Conservation (phyloP, 805 yeast genomes). For the Ogataea philodendri region DNA sequence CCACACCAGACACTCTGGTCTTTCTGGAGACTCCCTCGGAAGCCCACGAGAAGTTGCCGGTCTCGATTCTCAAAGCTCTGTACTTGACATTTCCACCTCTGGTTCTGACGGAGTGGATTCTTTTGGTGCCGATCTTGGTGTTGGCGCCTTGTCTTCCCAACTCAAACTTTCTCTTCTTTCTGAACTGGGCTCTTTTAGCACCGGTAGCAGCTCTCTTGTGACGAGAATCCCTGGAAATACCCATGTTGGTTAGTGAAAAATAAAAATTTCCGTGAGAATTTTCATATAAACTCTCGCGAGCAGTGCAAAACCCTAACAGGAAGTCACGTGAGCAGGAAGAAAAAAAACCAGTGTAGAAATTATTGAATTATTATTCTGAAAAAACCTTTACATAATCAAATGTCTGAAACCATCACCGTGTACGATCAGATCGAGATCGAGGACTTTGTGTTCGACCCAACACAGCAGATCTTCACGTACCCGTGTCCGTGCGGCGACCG, state of each 20-base stretch:
- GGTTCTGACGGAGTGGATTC: conserved; percentile 98
- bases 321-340: conserved; percentile 5
- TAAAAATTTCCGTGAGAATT: conserved; percentile 9
- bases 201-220: conserved; percentile 99
- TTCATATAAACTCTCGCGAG: conserved; percentile 3
- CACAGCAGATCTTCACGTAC: conserved; percentile 78
- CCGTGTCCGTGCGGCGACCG: conserved; percentile 99
- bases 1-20: conserved; percentile 98
- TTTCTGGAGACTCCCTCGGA: conserved; percentile 98
- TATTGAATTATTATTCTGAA: conserved; percentile 1
- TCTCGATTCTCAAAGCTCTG: conserved; percentile 99
- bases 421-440: conserved; percentile 97
- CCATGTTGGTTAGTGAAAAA: conserved; percentile 59
- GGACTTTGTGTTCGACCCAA: conserved; percentile 88
- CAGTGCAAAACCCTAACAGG: not conserved
- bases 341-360: not conserved
- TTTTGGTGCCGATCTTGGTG: conserved; percentile 98
- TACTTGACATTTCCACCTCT: conserved; percentile 99
- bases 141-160: conserved; percentile 99
- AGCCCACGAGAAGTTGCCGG: conserved; percentile 99
- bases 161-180: conserved; percentile 99
- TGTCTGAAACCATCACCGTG: conserved; percentile 49
- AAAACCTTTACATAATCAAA: conserved; percentile 11
- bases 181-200: conserved; percentile 99
- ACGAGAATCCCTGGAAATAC: conserved; percentile 99